Percentiles rank a stretch among this genome's conserved stretches.
Evolutionary conservation across 2,329 filamentous ascomycete genomes (phyloP).

Genomic region (Colletotrichum graminicola): DNA sequence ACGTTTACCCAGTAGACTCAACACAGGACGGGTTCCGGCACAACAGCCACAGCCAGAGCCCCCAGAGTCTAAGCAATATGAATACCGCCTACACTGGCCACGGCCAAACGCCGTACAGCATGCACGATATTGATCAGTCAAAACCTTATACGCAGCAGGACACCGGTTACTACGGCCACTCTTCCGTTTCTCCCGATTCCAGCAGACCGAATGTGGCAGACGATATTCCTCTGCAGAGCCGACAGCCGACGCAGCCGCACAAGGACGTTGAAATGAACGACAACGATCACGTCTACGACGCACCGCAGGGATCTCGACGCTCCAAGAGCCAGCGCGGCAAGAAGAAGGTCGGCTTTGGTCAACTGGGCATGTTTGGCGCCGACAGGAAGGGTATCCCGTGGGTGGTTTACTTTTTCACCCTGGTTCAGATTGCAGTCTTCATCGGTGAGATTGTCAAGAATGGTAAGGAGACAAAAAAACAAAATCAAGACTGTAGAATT

Average conservation of each 20-base stretch:
- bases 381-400: constrained; percentile 75
- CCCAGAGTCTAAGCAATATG: constrained; percentile 30
- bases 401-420: constrained; percentile 84
- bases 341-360: constrained; percentile 65
- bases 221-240: constrained; percentile 69
- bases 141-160: constrained; percentile 55
- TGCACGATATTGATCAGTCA: constrained; percentile 19
- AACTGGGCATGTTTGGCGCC: constrained; percentile 70
- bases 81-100: constrained; percentile 38
- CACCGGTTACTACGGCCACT: constrained; percentile 67
- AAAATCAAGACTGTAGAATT: too few species aligned
- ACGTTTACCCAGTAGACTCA: constrained; percentile 71
- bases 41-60: constrained; percentile 44
- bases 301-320: constrained; percentile 52
- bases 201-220: constrained; percentile 55
- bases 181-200: constrained; percentile 53
- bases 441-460: constrained; percentile 89
- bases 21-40: constrained; percentile 44
- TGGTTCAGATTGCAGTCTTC: constrained; percentile 86
- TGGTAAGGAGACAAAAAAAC: constrained; percentile 66
- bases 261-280: constrained; percentile 59
- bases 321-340: constrained; percentile 47
- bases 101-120: constrained; percentile 21
- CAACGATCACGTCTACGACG: constrained; percentile 74
- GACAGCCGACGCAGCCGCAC: constrained; percentile 45